Evolutionary conservation across 139 green algal genomes (phyloP).

Genomic region (Eudorina sp.): DNA sequence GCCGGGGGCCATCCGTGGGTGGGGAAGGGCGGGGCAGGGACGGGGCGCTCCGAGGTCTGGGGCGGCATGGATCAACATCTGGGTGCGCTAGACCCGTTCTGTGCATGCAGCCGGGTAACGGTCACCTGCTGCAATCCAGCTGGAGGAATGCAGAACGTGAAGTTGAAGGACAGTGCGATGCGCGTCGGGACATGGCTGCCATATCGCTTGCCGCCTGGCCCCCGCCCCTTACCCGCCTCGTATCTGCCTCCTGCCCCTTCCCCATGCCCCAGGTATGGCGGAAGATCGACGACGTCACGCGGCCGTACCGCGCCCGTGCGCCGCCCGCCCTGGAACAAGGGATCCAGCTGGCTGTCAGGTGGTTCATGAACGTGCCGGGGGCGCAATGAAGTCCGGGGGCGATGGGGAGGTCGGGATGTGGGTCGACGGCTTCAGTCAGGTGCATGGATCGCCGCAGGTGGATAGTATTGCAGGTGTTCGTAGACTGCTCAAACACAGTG

Average conservation of each 20-base stretch:
- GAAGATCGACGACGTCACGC: background rate
- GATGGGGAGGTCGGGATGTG: too few relatives aligned
- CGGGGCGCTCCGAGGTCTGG: too few relatives aligned
- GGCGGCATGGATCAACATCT: too few relatives aligned
- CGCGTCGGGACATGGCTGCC: background rate
- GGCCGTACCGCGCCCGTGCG: background rate
- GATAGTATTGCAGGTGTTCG: too few relatives aligned
- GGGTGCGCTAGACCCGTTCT: too few relatives aligned
- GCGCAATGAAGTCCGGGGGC: background rate
- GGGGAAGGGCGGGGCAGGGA: background rate
- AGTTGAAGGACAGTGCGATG: background rate
- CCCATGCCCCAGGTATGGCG: background rate
- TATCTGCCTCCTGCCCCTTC: background rate
- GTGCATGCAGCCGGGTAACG: background rate
- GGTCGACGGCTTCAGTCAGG: too few relatives aligned
- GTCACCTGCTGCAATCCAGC: background rate
- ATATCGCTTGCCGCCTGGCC: background rate
- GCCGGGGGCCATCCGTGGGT: background rate
- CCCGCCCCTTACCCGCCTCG: background rate
- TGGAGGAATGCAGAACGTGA: background rate
- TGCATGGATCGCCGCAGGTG: too few relatives aligned
- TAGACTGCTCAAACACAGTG: too few relatives aligned
- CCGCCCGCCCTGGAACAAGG: background rate
- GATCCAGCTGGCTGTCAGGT: slow-evolving; percentile 17
- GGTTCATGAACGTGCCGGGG: background rate